Percentiles rank a stretch among this genome's conserved stretches.
phyloP scores from a whole-genome alignment of 176 grass and related monocot species.

The Phyllostachys edulis region DNA sequence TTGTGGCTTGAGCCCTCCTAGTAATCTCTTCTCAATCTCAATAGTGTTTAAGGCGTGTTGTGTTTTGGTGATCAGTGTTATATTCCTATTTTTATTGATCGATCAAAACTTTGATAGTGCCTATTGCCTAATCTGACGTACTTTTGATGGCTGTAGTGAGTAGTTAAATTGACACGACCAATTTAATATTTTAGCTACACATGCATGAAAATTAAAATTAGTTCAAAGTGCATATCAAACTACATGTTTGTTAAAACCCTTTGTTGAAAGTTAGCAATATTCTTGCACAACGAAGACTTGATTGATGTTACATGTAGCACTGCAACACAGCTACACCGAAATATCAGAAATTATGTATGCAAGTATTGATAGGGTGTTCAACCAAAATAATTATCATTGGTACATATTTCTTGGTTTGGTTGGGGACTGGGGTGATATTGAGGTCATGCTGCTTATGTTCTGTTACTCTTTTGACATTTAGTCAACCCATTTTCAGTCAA shows the following conservation, averaged over 20 bases:
- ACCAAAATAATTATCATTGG: neutral
- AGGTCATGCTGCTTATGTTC: neutral
- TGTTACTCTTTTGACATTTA: neutral
- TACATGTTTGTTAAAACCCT: neutral
- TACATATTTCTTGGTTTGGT: neutral
- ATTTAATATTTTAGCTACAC: neutral
- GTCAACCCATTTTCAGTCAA: neutral
- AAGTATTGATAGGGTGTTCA: neutral
- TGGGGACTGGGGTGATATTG: neutral
- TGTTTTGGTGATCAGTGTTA: neutral
- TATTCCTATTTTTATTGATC: neutral
- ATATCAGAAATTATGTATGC: neutral
- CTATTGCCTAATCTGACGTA: neutral
- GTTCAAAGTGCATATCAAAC: neutral
- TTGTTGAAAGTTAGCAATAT: neutral
- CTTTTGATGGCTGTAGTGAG: neutral
- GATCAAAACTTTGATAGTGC: neutral
- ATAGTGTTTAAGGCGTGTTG: neutral
- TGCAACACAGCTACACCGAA: neutral
- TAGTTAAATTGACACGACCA: neutral
- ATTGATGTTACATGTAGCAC: neutral
- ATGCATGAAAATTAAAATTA: neutral
- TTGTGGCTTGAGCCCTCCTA: conserved; percentile 14
- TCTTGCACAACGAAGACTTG: neutral
- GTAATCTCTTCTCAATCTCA: neutral